These are phyloP conservation scores for Leccinum griseonigrum DNA, from an alignment of 1,284 basidiomycete species.

Conservation along the genomic window DNA sequence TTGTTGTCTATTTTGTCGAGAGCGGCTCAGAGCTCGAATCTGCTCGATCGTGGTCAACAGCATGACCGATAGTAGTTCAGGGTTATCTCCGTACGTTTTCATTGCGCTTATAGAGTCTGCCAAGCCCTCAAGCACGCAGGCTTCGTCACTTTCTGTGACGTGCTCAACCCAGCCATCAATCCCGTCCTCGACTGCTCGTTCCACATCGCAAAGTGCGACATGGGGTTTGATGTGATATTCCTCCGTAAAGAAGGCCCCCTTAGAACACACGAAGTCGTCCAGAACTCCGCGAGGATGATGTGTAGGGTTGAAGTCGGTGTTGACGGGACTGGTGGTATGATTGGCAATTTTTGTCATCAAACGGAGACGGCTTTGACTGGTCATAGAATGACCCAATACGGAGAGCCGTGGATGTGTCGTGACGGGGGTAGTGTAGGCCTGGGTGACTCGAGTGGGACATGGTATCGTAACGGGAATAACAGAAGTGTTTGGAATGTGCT, in stretches of 20 bases:
- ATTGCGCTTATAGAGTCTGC: not conserved
- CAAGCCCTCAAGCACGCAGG: not conserved
- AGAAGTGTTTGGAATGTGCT: too few relatives aligned
- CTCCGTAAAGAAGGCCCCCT: conserved; percentile 5
- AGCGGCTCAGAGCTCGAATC: not conserved
- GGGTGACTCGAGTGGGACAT: too few relatives aligned
- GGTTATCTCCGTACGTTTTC: not conserved
- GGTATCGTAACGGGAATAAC: too few relatives aligned
- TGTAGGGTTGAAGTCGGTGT: conserved; percentile 13
- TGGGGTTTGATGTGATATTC: conserved; percentile 9
- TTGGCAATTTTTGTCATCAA: conserved; percentile 1
- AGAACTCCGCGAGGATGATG: conserved; percentile 2
- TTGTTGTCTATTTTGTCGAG: not conserved
- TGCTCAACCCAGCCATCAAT: not conserved
- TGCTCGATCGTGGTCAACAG: not conserved
- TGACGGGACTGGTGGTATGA: not conserved
- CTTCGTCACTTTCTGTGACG: not conserved
- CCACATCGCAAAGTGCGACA: not conserved
- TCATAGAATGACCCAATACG: too few relatives aligned
- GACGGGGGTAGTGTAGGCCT: too few relatives aligned
- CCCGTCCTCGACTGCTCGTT: not conserved
- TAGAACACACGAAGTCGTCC: conserved; percentile 1
- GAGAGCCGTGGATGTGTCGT: too few relatives aligned
- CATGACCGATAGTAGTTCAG: not conserved
- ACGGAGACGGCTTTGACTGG: too few relatives aligned